Evolutionary conservation across 306 rosid genomes (phyloP).

Genomic region (Citrullus amarus): DNA sequence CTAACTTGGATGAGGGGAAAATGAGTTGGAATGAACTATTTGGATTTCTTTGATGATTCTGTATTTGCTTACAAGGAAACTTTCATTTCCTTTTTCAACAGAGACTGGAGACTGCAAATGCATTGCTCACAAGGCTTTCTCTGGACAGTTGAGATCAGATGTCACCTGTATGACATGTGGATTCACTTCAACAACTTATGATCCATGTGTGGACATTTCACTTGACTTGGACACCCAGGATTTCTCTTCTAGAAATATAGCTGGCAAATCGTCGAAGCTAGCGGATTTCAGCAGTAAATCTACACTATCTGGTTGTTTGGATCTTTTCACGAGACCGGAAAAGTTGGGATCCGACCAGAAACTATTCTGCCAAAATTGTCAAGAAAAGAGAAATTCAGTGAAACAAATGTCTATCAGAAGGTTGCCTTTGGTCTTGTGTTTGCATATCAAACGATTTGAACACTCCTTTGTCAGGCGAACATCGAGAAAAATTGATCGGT

Average conservation of each 20-base stretch:
- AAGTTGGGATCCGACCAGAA: conserved; percentile 94
- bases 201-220: conserved; percentile 81
- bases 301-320: conserved; percentile 67
- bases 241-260: conserved; percentile 19
- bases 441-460: conserved; percentile 76
- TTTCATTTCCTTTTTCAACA: conserved; percentile 16
- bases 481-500: conserved; percentile 62
- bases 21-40: background rate
- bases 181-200: conserved; percentile 77
- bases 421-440: conserved; percentile 69
- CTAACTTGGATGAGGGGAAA: background rate
- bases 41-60: conserved; percentile 8
- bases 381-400: conserved; percentile 51
- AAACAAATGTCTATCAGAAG: conserved; percentile 77
- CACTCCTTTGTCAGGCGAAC: conserved; percentile 50
- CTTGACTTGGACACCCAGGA: conserved; percentile 42
- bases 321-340: conserved; percentile 72
- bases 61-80: conserved; percentile 11
- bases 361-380: conserved; percentile 65
- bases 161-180: conserved; percentile 91
- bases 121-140: conserved; percentile 71
- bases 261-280: conserved; percentile 34
- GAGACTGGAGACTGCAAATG: conserved; percentile 69
- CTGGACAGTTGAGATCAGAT: conserved; percentile 77
- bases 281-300: conserved; percentile 32